Base-by-base conservation (phyloP, 169 alveolate genomes). In the Haemoproteus tartakovskyi region DNA sequence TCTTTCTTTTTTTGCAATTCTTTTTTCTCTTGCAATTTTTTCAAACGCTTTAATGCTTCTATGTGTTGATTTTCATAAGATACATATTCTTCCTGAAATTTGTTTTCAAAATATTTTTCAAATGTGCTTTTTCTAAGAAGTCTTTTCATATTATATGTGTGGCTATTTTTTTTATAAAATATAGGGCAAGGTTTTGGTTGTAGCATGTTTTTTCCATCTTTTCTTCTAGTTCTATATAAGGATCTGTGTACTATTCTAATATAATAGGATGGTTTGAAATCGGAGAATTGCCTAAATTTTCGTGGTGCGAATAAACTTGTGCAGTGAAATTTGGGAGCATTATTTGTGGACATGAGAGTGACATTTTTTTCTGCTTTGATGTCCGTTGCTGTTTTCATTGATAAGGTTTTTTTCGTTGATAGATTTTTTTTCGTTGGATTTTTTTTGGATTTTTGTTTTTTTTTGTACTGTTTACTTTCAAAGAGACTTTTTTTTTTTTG, bases 191-290 rank as follows among this genome's bases (percentile, higher is more conserved):
- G 14, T 33, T 33, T 33, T 33, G 43, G 9, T 33, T 6, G 5
- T 6, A 6, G 9, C 9, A 33, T 33, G 5, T 33, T 33, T 33
- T 33, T 33, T 33, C 9, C 5, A 33, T 9, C 9, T 6, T 33
- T 33, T 33, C 9, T 56, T 12, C 59, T 74, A 22, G 24, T 38
- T 51, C 59, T 74, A 74, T 74, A 57, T 24, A 59, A 24, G 4
- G 84, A 56, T 57, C 51, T 29, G 50, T 74, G 59, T 5, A 74
- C 43, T 74, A 74, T 74, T 40, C 84, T 74, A 4, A 74, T 74
- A 51, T 74, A 74, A 12, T 74, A 74, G 4, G 84, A 74, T n/a
- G 84, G 78, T 14, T 56, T 74, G 21, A 74, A 74, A 22, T 74
- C 84, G 0, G 45, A 22, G 29, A 56, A 26, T 38, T 74, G 84